Conservation (phyloP, 352 stramenopile genomes). For the Elongisporangium anandrum region DNA sequence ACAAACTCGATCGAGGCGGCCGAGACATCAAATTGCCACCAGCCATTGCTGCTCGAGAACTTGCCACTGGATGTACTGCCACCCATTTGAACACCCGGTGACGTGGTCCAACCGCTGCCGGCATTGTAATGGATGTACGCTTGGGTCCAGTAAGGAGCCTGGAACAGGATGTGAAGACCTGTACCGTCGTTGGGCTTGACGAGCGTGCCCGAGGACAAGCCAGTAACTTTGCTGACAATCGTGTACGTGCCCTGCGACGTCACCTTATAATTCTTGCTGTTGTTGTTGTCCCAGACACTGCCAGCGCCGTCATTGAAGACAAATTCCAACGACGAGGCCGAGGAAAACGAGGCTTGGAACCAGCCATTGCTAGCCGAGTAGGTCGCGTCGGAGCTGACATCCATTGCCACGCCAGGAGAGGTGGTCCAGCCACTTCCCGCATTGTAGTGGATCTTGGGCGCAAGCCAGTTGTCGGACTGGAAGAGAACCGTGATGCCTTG, state of each 20-base stretch:
- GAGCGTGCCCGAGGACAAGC: slow-evolving; percentile 19
- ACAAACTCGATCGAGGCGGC: slow-evolving; percentile 24
- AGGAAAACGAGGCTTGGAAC: slow-evolving; percentile 16
- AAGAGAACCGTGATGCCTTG: slow-evolving; percentile 12
- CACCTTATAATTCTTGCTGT: slow-evolving; percentile 24
- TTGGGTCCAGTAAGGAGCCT: slow-evolving; percentile 18
- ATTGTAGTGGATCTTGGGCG: slow-evolving; percentile 17
- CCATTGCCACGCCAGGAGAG: slow-evolving; percentile 11
- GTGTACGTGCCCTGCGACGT: slow-evolving; percentile 13
- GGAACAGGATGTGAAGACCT: slow-evolving; percentile 24
- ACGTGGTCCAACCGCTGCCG: slow-evolving; percentile 27
- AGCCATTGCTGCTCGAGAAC: slow-evolving; percentile 31
- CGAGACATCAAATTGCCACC: slow-evolving; percentile 33
- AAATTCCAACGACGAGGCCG: slow-evolving; percentile 18
- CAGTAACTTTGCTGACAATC: slow-evolving; percentile 18
- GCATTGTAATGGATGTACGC: slow-evolving; percentile 37
- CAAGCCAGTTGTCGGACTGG: slow-evolving; percentile 11
- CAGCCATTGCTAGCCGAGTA: slow-evolving; percentile 19
- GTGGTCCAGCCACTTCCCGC: slow-evolving; percentile 13
- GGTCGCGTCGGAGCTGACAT: slow-evolving; percentile 9
- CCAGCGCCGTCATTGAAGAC: slow-evolving; percentile 26
- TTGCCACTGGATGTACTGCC: slow-evolving; percentile 23
- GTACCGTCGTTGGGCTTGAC: slow-evolving; percentile 20
- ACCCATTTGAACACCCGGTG: slow-evolving; percentile 26
- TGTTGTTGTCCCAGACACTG: slow-evolving; percentile 29